Conservation (phyloP, 352 stramenopile genomes). For the Hyaloperonospora arabidopsidis region DNA sequence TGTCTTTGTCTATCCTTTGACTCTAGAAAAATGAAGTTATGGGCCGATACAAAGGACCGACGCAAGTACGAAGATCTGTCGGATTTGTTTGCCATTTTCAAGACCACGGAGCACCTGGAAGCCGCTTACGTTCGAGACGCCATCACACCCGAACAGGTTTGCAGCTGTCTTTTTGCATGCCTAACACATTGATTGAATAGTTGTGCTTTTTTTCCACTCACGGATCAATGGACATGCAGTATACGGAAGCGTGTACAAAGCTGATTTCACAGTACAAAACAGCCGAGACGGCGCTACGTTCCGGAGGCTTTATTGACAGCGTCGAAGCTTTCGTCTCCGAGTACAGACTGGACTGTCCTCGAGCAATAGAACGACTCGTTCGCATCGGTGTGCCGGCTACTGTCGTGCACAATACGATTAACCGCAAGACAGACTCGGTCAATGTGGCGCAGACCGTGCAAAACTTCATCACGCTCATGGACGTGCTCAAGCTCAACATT, state of each 20-base stretch:
- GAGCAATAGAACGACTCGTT: conserved; percentile 90
- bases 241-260: conserved; percentile 94
- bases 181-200: neutral
- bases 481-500: conserved; percentile 96
- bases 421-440: conserved; percentile 78
- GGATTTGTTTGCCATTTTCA: conserved; percentile 95
- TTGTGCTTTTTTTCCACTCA: neutral
- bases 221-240: conserved; percentile 43
- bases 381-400: conserved; percentile 90
- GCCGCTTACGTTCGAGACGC: conserved; percentile 94
- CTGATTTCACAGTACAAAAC: conserved; percentile 98
- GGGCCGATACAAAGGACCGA: conserved; percentile 76
- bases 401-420: conserved; percentile 81
- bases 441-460: conserved; percentile 93
- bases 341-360: conserved; percentile 95
- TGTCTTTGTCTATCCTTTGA: neutral
- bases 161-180: neutral
- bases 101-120: conserved; percentile 96
- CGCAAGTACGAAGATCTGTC: conserved; percentile 85
- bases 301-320: conserved; percentile 56
- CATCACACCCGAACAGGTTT: conserved; percentile 86
- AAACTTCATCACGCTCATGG: conserved; percentile 98
- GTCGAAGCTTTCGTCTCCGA: conserved; percentile 88
- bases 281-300: conserved; percentile 88
- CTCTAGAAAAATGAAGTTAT: conserved; percentile 67